Evolutionary conservation across 345 rosid species (phyloP).

Genomic region (Ailanthus altissimus): DNA sequence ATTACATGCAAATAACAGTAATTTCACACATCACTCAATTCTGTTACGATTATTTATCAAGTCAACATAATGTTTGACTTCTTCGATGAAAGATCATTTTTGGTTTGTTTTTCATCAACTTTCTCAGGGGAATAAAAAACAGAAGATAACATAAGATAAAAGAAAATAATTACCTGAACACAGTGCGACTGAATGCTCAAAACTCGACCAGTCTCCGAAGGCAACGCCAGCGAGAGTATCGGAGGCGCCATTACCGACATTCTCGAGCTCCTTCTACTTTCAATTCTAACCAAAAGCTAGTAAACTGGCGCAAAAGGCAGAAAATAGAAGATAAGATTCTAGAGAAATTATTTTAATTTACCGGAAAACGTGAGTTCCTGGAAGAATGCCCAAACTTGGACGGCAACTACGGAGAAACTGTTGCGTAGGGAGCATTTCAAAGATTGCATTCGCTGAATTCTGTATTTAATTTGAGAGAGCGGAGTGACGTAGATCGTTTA

Average conservation of each 20-base stretch:
- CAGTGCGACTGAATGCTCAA: slow-evolving; percentile 98
- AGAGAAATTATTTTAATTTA: background rate
- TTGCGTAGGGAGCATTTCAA: background rate
- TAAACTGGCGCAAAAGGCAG: background rate
- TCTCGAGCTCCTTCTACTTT: slow-evolving; percentile 37
- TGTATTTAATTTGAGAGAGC: background rate
- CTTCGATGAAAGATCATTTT: too few species aligned
- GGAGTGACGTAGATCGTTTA: background rate
- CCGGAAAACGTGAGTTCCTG: slow-evolving; percentile 6
- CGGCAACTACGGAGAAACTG: background rate
- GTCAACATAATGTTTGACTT: background rate
- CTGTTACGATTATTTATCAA: background rate
- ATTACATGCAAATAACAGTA: background rate
- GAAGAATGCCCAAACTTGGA: background rate
- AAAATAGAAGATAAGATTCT: background rate
- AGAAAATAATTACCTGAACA: slow-evolving; percentile 62
- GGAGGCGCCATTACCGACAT: slow-evolving; percentile 71
- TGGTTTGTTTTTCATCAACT: background rate
- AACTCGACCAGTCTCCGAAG: slow-evolving; percentile 93
- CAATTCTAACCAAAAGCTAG: background rate
- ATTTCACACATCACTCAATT: background rate
- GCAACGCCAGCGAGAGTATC: slow-evolving; percentile 83
- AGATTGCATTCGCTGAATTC: background rate
- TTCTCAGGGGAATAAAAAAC: slow-evolving; percentile 20
- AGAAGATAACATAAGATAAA: background rate